phyloP scores from a whole-genome alignment of 2,329 filamentous ascomycete genomes.

The Xylariaceae sp. region DNA sequence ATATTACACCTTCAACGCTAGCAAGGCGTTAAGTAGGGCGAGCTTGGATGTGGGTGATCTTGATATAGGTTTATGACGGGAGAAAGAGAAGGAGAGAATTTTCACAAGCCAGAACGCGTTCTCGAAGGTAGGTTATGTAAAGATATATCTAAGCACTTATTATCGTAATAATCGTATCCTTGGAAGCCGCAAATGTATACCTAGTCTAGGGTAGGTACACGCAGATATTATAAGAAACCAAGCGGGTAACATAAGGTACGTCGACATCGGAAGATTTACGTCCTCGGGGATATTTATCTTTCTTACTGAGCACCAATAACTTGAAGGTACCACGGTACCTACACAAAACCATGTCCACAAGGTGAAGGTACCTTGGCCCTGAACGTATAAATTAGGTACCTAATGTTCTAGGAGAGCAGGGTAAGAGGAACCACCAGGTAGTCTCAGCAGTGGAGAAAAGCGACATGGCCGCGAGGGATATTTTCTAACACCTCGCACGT shows the following conservation, averaged over 20 bases:
- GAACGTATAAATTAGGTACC: conserved; percentile 34
- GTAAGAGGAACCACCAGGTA: conserved; percentile 29
- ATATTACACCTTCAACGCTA: conserved; percentile 2
- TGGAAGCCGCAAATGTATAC: conserved; percentile 7
- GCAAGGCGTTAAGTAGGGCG: background rate
- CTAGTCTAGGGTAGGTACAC: conserved; percentile 24
- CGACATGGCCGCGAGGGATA: conserved; percentile 25
- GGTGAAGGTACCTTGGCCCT: conserved; percentile 24
- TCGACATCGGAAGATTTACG: conserved; percentile 38
- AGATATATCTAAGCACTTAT: background rate
- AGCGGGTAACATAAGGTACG: conserved; percentile 30
- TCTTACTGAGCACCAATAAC: conserved; percentile 16
- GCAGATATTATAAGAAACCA: conserved; percentile 33
- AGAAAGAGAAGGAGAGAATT: conserved; percentile 2
- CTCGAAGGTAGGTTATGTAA: conserved; percentile 6
- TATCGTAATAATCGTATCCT: conserved; percentile 7
- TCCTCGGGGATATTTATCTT: conserved; percentile 31
- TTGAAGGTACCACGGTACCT: conserved; percentile 29
- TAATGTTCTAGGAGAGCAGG: conserved; percentile 26
- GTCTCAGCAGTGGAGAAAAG: conserved; percentile 39
- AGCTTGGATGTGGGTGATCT: background rate
- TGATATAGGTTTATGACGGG: background rate
- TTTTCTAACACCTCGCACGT: conserved; percentile 32
- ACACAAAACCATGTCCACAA: no score
- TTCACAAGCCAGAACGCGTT: conserved; percentile 15